Conservation (phyloP, 805 yeast species). For the Blastobotrys chiropterorum region DNA sequence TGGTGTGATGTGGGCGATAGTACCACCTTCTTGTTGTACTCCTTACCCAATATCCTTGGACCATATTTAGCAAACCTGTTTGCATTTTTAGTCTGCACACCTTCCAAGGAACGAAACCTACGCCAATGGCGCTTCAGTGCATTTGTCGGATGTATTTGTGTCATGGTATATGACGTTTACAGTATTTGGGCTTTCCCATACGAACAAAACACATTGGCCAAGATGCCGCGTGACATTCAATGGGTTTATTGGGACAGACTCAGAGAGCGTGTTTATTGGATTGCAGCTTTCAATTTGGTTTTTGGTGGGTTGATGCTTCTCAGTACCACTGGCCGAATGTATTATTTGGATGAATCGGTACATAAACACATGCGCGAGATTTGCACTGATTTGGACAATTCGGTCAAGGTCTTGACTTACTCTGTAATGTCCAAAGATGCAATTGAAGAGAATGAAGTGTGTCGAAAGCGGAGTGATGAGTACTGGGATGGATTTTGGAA, state of each 20-base stretch:
- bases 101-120: conserved; percentile 2
- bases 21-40: conserved; percentile 14
- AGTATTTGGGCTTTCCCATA: not conserved
- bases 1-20: conserved; percentile 16
- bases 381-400: not conserved
- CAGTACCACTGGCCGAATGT: conserved; percentile 16
- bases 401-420: not conserved
- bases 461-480: not conserved
- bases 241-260: conserved; percentile 19
- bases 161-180: not conserved
- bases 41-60: conserved; percentile 13
- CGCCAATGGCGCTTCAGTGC: conserved; percentile 11
- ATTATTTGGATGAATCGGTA: not conserved
- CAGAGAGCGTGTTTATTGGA: conserved; percentile 8
- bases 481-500: not conserved
- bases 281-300: conserved; percentile 10
- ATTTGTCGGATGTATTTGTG: not conserved
- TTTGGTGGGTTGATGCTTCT: conserved; percentile 11
- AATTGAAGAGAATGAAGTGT: not conserved
- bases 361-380: not conserved
- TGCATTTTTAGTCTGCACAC: conserved; percentile 14
- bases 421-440: not conserved
- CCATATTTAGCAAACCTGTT: conserved; percentile 16
- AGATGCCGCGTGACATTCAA: conserved; percentile 4
- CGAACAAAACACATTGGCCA: not conserved